Evolutionary conservation across 768 basidiomycete genomes (phyloP), one percentile per base, ranked within the genome.

Genomic region (Mycena vulgaris): DNA sequence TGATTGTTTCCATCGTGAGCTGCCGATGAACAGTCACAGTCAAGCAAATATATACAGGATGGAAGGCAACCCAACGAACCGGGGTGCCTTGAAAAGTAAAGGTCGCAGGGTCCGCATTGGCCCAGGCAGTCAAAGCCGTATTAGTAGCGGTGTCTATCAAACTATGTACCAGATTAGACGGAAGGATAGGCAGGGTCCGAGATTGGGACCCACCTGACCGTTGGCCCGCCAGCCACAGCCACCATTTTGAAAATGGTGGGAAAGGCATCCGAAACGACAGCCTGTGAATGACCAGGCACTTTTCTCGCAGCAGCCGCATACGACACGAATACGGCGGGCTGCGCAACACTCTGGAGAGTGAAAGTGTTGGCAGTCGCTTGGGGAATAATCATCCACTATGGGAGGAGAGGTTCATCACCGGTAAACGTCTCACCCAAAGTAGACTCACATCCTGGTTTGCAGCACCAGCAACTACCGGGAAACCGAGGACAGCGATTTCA

Each of bases 141-240:
- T 49, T 49, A 28, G 60, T 62, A 37, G 28, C 35, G 60, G 47
- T 48, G 47, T 62, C 60, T 49, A 62, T 62, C 60, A 62, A 49
- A 16, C 60, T 62, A 35, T 30, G 27, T 30, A 42, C 30, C 31
- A 25, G 2, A 49, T 49, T 27, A 62, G 48, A 49, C 33, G 35
- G n/a, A 62, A 48, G 31, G 2, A 49, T 51, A 62, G 60, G 27
- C 30, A 48, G 5, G 33, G 23, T 49, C n/a, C n/a, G n/a, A n/a
- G n/a, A n/a, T n/a, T n/a, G n/a, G n/a, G n/a, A n/a, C n/a, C n/a
- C n/a, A n/a, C n/a, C n/a, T n/a, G n/a, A n/a, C n/a, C n/a, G n/a
- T n/a, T n/a, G n/a, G n/a, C n/a, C n/a, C n/a, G n/a, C n/a, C n/a
- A n/a, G n/a, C n/a, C n/a, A n/a, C n/a, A n/a, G n/a, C n/a, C n/a